Base-by-base conservation (phyloP, 805 yeast species). In the Kodamaea hsintzibuensis region DNA sequence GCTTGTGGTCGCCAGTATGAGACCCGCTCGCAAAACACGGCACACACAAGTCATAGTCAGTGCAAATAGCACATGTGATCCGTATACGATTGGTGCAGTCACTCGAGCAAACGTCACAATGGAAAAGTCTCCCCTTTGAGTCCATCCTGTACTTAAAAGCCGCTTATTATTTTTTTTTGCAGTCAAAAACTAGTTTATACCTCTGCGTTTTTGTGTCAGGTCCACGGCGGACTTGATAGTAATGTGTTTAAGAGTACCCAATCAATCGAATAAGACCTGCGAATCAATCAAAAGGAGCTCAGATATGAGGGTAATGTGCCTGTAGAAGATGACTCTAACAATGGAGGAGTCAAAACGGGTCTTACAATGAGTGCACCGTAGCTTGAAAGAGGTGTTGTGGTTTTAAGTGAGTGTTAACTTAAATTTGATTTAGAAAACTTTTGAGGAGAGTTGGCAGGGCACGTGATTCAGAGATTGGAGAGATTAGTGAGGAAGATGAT, bases 31-130 rank as follows among this genome's bases (percentile, higher is more conserved):
- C 86, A 73, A 95, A 95, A 69, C 99, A 95, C 2, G 96, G 97
- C 4, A 96, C 98, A 77, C 99, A 95, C n/a, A 95, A 75, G 68
- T 95, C 99, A 64, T 93, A 95, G 69, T 93, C 98, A 2, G 84
- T 77, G 71, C 99, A 96, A 35, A 84, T 86, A 0, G 98, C 98
- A 77, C 99, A 95, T 50, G 88, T 80, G 47, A 95, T 86, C 57
- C 98, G 80, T 47, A 95, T 95, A 60, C 98, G 76, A 64, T 92
- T 86, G 1, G 98, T 92, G 67, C 98, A 89, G 69, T 95, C 99
- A 1, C 96, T 81, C n/a, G 97, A 86, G 67, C 99, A 95, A 10
- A 91, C 91, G 71, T 95, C 99, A 73, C 99, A 95, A 67, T 91
- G 96, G 68, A 82, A 91, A 63, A 74, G 65, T 54, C 71, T 65